Evolutionary conservation across 164 flowering plant genomes (phyloP), one percentile per base, ranked within the genome.

Genomic region (Kingdonia uniflora): DNA sequence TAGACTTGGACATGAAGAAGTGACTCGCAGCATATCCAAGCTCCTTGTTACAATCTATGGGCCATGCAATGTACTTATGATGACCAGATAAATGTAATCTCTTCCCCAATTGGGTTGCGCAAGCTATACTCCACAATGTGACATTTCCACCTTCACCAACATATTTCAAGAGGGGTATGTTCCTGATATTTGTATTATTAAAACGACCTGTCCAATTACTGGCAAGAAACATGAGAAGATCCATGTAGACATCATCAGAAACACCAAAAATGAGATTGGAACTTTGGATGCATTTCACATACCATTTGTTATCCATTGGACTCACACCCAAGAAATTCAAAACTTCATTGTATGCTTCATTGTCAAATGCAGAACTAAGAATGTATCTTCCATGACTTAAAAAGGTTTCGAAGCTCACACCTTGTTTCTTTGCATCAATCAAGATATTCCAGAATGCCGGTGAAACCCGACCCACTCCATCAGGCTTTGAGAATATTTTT

Each of bases 261-360:
- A 52, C 58, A 15, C 79, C 71, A 51, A 51, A 13, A 3, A 80
- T 74, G 4, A 80, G 69, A 60, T 76, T 65, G 16, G 76, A 67
- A 62, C 81, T 58, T 54, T 45, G 65, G 43, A 78, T 71, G 66
- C 87, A 81, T 54, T 68, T 74, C 23, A 24, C 26, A 26, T 49
- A 49, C 52, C 52, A 49, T n/a, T 49, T 35, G 19, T 2, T 15
- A 26, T 49, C 52, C 52, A 49, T 49, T n/a, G 1, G 4, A 24
- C 5, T 25, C 38, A 49, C 52, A 12, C 33, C 37, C 37, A 49
- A 26, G 16, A 49, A 49, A 10, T 49, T 1, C 39, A 49, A 26
- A 8, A 49, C 7, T 4, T 49, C n/a, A 29, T 19, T 8, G 12
- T 49, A 49, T 14, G 25, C 14, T 10, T 26, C 20, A 3, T 12